phyloP scores from a whole-genome alignment of 345 rosid genomes.

The Gossypium herbaceum region DNA sequence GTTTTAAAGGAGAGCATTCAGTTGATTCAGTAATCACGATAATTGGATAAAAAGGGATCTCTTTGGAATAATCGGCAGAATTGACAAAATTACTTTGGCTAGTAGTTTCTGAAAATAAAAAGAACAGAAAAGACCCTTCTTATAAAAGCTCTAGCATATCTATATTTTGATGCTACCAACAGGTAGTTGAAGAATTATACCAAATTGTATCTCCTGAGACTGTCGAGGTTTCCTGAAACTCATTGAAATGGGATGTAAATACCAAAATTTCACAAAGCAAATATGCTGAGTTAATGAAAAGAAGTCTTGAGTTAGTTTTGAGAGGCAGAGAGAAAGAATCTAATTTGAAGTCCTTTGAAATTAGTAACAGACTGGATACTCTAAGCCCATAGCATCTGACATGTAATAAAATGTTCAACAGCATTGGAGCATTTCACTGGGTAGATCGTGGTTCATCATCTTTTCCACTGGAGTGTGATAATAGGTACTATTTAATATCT shows the following conservation, averaged over 20 bases:
- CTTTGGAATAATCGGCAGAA: background rate
- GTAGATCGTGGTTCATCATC: slow-evolving; percentile 63
- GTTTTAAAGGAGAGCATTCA: background rate
- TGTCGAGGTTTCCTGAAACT: background rate
- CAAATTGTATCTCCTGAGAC: background rate
- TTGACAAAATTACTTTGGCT: background rate
- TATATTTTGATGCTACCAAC: background rate
- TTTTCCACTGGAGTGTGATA: slow-evolving; percentile 30
- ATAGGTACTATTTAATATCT: slow-evolving; percentile 36
- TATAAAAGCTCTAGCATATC: background rate
- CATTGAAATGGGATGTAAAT: background rate
- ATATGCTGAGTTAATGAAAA: background rate
- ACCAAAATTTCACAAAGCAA: background rate
- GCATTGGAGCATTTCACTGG: slow-evolving; percentile 92
- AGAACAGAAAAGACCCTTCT: background rate
- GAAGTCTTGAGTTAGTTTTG: background rate
- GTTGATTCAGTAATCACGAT: background rate
- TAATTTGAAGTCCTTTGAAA: background rate
- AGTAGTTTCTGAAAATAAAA: background rate
- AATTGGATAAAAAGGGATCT: background rate
- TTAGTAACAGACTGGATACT: background rate
- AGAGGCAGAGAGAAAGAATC: background rate
- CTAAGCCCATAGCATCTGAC: background rate
- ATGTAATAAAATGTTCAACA: slow-evolving; percentile 19
- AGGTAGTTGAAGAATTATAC: background rate